phyloP scores from a whole-genome alignment of 306 rosid genomes.

The Purshia tridentata region DNA sequence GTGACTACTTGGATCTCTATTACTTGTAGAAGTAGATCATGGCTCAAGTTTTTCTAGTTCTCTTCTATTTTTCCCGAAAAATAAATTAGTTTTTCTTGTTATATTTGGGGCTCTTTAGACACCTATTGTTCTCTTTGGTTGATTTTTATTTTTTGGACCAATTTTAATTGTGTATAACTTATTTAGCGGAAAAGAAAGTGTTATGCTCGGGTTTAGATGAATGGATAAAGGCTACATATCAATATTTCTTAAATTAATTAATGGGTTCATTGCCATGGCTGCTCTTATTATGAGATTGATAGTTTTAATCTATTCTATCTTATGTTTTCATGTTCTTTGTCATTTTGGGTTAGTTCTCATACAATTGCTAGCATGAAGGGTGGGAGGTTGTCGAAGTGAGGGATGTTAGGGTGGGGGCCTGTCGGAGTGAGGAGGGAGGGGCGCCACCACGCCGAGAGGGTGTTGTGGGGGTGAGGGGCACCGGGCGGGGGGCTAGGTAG shows the following conservation, averaged over 20 bases:
- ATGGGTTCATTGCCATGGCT: neutral
- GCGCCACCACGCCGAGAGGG: too few species aligned
- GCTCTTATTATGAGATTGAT: neutral
- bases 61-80: neutral
- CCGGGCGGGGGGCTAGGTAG: too few species aligned
- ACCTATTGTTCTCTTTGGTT: neutral
- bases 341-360: neutral
- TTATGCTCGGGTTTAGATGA: neutral
- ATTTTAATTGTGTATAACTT: neutral
- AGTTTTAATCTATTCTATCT: neutral
- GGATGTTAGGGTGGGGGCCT: too few species aligned
- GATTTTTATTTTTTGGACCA: neutral
- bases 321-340: neutral
- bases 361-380: too few species aligned
- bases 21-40: too few species aligned
- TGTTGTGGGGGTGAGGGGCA: too few species aligned
- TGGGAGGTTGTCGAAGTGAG: too few species aligned
- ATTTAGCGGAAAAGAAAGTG: neutral
- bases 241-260: neutral
- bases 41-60: neutral
- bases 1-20: neutral
- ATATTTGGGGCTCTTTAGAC: neutral
- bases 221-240: neutral
- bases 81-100: neutral
- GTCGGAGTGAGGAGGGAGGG: too few species aligned